Conservation (phyloP, 2,329 filamentous ascomycete genomes). For the Clonostachys solani region DNA sequence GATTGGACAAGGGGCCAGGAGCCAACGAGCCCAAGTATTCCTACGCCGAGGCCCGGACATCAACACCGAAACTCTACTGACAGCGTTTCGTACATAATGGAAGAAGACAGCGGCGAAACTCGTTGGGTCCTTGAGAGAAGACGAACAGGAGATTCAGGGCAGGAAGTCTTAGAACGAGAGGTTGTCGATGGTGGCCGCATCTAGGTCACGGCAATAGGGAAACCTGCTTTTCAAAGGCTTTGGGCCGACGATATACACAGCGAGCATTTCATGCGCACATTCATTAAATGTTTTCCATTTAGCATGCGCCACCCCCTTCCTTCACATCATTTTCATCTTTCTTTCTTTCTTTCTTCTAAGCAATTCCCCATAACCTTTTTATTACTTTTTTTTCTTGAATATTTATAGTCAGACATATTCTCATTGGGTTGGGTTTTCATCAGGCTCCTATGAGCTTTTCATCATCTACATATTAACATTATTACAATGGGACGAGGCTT, state of each 20-base stretch:
- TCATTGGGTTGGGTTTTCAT: too few species aligned
- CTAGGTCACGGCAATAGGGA: not conserved
- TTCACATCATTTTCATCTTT: too few species aligned
- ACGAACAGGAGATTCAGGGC: slow-evolving; percentile 60
- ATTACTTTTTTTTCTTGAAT: too few species aligned
- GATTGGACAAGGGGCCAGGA: slow-evolving; percentile 2
- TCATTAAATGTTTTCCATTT: too few species aligned
- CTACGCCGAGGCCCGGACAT: slow-evolving; percentile 29
- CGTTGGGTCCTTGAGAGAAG: slow-evolving; percentile 69
- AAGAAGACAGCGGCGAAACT: slow-evolving; percentile 53
- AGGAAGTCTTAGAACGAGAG: slow-evolving; percentile 60
- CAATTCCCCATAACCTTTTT: too few species aligned
- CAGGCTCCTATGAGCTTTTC: too few species aligned
- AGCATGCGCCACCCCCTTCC: not conserved
- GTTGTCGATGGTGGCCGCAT: slow-evolving; percentile 55
- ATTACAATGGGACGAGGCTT: too few species aligned
- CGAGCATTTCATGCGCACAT: too few species aligned
- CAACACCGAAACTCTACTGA: slow-evolving; percentile 55
- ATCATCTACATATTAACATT: too few species aligned
- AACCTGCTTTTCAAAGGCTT: not conserved
- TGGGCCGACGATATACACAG: too few species aligned
- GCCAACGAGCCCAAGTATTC: not conserved
- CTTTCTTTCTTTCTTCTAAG: too few species aligned
- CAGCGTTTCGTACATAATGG: slow-evolving; percentile 66
- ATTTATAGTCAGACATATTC: too few species aligned